These are phyloP conservation scores for Stereum hirsutum DNA, from an alignment of 1,284 basidiomycete species.

Conservation along the genomic window DNA sequence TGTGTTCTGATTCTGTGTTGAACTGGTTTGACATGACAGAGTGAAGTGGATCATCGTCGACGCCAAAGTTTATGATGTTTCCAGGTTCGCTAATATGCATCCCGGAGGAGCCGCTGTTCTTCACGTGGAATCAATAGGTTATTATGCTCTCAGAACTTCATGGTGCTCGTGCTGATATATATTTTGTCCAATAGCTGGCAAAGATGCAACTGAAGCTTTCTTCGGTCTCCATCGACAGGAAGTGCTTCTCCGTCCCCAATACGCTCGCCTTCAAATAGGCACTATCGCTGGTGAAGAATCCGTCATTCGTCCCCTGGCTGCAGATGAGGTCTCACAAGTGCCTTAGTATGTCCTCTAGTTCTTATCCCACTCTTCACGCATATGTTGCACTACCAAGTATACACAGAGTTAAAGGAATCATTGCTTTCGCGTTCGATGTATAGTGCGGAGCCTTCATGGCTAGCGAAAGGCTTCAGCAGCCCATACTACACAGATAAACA, in stretches of 20 bases:
- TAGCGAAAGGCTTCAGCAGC: conserved; percentile 68
- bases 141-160: not conserved
- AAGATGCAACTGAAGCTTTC: conserved; percentile 86
- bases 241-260: conserved; percentile 76
- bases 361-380: too few species aligned
- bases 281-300: conserved; percentile 62
- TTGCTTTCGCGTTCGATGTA: too few species aligned
- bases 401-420: too few species aligned
- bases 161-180: not conserved
- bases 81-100: conserved; percentile 54
- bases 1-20: too few species aligned
- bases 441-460: conserved; percentile 86
- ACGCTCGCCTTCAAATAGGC: conserved; percentile 76
- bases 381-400: too few species aligned
- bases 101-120: conserved; percentile 61
- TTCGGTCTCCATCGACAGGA: conserved; percentile 89
- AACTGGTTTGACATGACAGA: not conserved
- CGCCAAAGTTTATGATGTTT: conserved; percentile 58
- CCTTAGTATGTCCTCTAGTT: too few species aligned
- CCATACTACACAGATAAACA: conserved; percentile 82
- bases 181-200: conserved; percentile 33
- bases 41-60: conserved; percentile 58
- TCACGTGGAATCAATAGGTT: conserved; percentile 13
- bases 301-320: conserved; percentile 46
- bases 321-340: conserved; percentile 66